phyloP scores from a whole-genome alignment of 177 flowering plant genomes.

The Telopea speciosissima region DNA sequence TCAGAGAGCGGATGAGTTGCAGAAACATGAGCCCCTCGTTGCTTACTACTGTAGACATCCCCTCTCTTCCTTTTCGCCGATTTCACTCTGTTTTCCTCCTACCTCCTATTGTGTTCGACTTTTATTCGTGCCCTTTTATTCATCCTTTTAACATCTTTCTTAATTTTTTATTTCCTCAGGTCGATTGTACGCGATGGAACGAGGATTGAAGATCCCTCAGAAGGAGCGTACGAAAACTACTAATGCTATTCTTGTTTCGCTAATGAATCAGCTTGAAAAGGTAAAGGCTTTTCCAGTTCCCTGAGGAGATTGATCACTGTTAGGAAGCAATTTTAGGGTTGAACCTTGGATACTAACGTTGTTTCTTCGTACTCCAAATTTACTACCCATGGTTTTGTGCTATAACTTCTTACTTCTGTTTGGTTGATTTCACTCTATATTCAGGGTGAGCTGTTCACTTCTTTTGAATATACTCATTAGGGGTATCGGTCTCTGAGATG shows the following conservation, averaged over 20 bases:
- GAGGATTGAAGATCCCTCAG: conserved; percentile 78
- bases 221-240: conserved; percentile 85
- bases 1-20: conserved; percentile 96
- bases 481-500: not conserved
- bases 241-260: conserved; percentile 72
- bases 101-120: not conserved
- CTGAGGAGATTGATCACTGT: not conserved
- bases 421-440: too few relatives aligned
- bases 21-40: conserved; percentile 95
- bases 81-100: not conserved
- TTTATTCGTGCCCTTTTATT: not conserved
- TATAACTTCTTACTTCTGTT: too few relatives aligned
- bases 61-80: not conserved
- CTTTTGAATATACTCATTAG: not conserved
- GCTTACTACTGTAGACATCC: conserved; percentile 79
- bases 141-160: not conserved
- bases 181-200: conserved; percentile 94
- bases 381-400: too few relatives aligned
- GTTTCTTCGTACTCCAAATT: not conserved
- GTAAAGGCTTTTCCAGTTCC: conserved; percentile 20
- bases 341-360: not conserved
- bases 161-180: conserved; percentile 34
- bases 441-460: too few relatives aligned
- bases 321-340: not conserved
- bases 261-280: conserved; percentile 99